phyloP scores from a whole-genome alignment of 371 early-diverging fungal species.

The Rhizopus stolonifer region DNA sequence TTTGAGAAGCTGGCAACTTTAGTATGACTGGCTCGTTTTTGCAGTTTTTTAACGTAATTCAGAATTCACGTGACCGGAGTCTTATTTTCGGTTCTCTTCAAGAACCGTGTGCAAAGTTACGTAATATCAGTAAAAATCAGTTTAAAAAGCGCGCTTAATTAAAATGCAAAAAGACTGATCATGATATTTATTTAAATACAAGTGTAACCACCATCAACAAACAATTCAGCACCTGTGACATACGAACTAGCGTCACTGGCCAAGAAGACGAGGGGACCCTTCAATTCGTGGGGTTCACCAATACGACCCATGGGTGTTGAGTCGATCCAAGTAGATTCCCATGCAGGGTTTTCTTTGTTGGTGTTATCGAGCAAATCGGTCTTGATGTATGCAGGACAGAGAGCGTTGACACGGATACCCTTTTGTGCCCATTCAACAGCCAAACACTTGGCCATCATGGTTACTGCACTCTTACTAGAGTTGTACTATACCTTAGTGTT shows the following conservation, averaged over 20 bases:
- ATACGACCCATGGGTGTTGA: slow-evolving; percentile 49
- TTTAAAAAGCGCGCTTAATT: neutral
- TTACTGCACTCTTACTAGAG: slow-evolving; percentile 68
- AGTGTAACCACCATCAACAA: slow-evolving; percentile 53
- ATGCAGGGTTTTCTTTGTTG: slow-evolving; percentile 29
- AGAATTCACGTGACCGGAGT: too few species aligned
- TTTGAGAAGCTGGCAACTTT: too few species aligned
- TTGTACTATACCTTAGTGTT: slow-evolving; percentile 45
- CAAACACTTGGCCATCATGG: slow-evolving; percentile 49
- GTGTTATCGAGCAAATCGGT: slow-evolving; percentile 47
- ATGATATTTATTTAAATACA: slow-evolving; percentile 27
- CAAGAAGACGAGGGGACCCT: slow-evolving; percentile 69
- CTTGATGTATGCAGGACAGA: slow-evolving; percentile 47
- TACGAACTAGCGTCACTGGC: slow-evolving; percentile 66
- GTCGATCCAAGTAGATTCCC: slow-evolving; percentile 33
- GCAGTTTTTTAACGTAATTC: too few species aligned
- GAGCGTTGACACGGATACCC: slow-evolving; percentile 48
- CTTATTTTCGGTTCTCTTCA: too few species aligned
- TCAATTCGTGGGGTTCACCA: slow-evolving; percentile 67
- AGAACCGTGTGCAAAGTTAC: too few species aligned
- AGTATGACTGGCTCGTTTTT: too few species aligned
- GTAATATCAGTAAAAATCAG: neutral
- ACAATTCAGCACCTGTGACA: slow-evolving; percentile 55
- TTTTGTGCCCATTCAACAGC: slow-evolving; percentile 49
- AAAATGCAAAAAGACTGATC: neutral